phyloP scores from a whole-genome alignment of 768 basidiomycete genomes.

The Mycena galericulata region DNA sequence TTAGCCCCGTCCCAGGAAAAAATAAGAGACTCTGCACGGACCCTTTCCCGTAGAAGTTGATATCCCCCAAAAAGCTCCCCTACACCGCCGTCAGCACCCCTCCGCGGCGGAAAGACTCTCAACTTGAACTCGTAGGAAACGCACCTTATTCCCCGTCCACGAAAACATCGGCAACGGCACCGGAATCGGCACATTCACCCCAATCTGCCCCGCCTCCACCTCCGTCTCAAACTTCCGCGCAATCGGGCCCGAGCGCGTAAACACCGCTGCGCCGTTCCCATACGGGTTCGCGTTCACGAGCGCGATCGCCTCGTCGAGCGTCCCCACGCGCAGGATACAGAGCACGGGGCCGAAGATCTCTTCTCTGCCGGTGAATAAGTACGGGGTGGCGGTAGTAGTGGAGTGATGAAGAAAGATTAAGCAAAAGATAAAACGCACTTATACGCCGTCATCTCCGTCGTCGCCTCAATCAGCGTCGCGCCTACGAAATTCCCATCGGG shows the following conservation, averaged over 20 bases:
- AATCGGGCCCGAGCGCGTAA: slow-evolving; percentile 97
- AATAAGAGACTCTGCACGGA: slow-evolving; percentile 41
- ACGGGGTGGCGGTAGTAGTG: not conserved
- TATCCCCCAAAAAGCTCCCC: slow-evolving; percentile 83
- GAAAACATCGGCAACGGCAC: slow-evolving; percentile 95
- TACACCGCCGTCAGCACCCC: not conserved
- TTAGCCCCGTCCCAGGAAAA: not conserved
- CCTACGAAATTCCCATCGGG: slow-evolving; percentile 94
- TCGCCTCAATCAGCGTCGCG: slow-evolving; percentile 88
- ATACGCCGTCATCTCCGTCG: slow-evolving; percentile 86
- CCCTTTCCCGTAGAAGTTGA: slow-evolving; percentile 93
- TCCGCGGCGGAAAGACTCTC: too few relatives aligned
- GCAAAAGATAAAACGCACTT: slow-evolving; percentile 60
- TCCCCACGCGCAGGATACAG: slow-evolving; percentile 80
- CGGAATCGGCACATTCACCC: slow-evolving; percentile 92
- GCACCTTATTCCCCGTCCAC: slow-evolving; percentile 93
- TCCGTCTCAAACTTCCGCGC: slow-evolving; percentile 92
- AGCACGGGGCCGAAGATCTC: slow-evolving; percentile 97
- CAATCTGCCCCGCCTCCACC: slow-evolving; percentile 92
- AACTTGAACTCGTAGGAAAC: slow-evolving; percentile 30
- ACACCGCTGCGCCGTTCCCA: slow-evolving; percentile 95
- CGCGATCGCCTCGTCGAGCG: slow-evolving; percentile 88
- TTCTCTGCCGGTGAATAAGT: slow-evolving; percentile 72
- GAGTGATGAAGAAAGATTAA: not conserved
- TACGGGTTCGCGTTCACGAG: slow-evolving; percentile 93